Conservation (phyloP, 2,329 filamentous ascomycete species). For the Hirsutella minnesotensis region DNA sequence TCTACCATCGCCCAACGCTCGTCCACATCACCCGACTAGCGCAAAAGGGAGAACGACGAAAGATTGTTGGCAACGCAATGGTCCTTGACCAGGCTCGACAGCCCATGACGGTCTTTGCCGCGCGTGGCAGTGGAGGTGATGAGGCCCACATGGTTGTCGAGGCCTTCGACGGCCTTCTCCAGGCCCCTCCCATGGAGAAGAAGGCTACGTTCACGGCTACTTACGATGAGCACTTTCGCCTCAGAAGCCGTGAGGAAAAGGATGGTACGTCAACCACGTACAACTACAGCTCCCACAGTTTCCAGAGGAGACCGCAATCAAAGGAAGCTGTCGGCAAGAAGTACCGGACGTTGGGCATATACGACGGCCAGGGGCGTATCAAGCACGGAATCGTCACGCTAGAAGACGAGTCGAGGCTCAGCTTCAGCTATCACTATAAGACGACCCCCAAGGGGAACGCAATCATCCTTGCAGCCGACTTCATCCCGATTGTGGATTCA, state of each 20-base stretch:
- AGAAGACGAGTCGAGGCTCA: constrained; percentile 4
- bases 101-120: constrained; percentile 19
- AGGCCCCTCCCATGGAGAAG: constrained; percentile 9
- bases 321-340: constrained; percentile 13
- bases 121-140: constrained; percentile 13
- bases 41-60: constrained; percentile 16
- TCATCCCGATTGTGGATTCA: constrained; percentile 8
- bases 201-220: constrained; percentile 13
- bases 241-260: constrained; percentile 12
- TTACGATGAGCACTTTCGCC: constrained; percentile 17
- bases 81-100: constrained; percentile 17
- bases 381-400: constrained; percentile 16
- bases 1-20: constrained; percentile 19
- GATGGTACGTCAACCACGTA: constrained; percentile 13
- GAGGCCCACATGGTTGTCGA: constrained; percentile 15
- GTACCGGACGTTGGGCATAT: constrained; percentile 15
- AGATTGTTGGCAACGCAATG: constrained; percentile 15
- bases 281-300: constrained; percentile 10
- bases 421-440: constrained; percentile 24
- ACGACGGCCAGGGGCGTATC: constrained; percentile 22
- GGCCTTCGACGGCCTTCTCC: constrained; percentile 15
- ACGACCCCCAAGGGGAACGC: constrained; percentile 17
- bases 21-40: constrained; percentile 20
- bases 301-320: constrained; percentile 12
- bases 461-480: constrained; percentile 21